Evolutionary conservation across 257 asterid genomes (phyloP), one percentile per base, ranked within the genome.

Genomic region (Solanum peruvianum): DNA sequence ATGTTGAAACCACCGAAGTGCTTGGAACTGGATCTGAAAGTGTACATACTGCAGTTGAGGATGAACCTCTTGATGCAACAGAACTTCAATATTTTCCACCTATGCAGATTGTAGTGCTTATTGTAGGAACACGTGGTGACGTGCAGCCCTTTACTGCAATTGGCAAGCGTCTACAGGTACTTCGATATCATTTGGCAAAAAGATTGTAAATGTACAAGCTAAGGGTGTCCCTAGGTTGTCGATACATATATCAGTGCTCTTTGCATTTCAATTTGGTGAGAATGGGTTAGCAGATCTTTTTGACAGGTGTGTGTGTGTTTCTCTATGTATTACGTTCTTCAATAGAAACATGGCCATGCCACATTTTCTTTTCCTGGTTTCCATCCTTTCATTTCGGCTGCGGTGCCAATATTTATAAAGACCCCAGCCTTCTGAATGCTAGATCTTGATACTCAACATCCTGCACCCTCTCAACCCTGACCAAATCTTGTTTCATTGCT

Each of bases 41-140:
- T 71, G 87, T 84, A 56, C 87, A 31, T 85, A 82, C 86, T 89
- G 95, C 91, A 83, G 92, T 87, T 89, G 95, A 92, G 49, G 96
- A 93, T 41, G 96, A 92, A 78, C 91, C 90, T 91, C 91, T 89
- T 88, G 98, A 97, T 91, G 92, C 92, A 60, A 82, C 90, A 87
- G 97, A 94, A 76, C 90, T 94, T 89, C 95, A 92, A 72, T 86
- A 95, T 88, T 90, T 97, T 88, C 99, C 94, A 39, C 98, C 98
- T 41, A 25, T 97, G 92, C 98, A 95, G 89, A 93, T 96, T 85
- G 99, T 93, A 60, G 93, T 96, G 91, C 99, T 96, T 85, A 96
- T 96, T 86, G 99, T 96, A 88, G 99, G 98, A 89, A 96, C 99
- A 77, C 96, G 99, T 80, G 99, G 99, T 73, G 99, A 96, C 87